These are phyloP conservation scores for Phialophora macrospora DNA, from an alignment of 2,329 filamentous ascomycete species.

Conservation along the genomic window DNA sequence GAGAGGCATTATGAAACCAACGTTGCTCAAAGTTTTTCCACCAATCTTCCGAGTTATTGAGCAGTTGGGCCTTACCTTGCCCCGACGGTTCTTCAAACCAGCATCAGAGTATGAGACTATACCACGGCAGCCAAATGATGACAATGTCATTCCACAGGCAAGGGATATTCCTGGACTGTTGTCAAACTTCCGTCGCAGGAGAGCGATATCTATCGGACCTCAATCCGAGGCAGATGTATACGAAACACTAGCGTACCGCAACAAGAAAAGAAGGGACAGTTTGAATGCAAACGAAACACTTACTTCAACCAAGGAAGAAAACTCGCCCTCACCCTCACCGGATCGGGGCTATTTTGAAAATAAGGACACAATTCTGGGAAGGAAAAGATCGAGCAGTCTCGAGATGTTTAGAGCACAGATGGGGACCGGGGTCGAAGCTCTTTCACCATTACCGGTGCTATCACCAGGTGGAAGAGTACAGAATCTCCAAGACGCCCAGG, in stretches of 20 bases:
- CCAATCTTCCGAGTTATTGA: constrained; percentile 88
- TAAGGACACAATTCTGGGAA: constrained; percentile 3
- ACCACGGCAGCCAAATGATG: constrained; percentile 71
- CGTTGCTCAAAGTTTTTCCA: constrained; percentile 75
- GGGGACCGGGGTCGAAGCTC: constrained; percentile 61
- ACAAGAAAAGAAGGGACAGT: constrained; percentile 68
- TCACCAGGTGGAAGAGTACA: constrained; percentile 10
- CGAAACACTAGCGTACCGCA: constrained; percentile 89
- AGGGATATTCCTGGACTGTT: constrained; percentile 83
- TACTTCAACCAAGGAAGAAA: constrained; percentile 19
- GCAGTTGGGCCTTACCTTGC: constrained; percentile 75
- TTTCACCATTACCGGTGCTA: constrained; percentile 19
- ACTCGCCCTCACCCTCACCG: constrained; percentile 14
- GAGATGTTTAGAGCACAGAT: constrained; percentile 74
- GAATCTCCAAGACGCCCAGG: constrained; percentile 41
- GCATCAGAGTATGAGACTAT: constrained; percentile 90
- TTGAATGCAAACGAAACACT: constrained; percentile 43
- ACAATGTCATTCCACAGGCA: constrained; percentile 89
- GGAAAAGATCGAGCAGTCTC: constrained; percentile 47
- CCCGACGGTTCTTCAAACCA: constrained; percentile 86
- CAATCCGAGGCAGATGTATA: constrained; percentile 97
- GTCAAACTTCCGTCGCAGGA: constrained; percentile 74
- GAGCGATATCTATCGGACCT: constrained; percentile 87
- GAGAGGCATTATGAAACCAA: constrained; percentile 87
- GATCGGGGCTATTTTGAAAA: constrained; percentile 24